Evolutionary conservation across 2,329 filamentous ascomycete genomes (phyloP), one percentile per base, ranked within the genome.

Genomic region (Clathrospora elynae): DNA sequence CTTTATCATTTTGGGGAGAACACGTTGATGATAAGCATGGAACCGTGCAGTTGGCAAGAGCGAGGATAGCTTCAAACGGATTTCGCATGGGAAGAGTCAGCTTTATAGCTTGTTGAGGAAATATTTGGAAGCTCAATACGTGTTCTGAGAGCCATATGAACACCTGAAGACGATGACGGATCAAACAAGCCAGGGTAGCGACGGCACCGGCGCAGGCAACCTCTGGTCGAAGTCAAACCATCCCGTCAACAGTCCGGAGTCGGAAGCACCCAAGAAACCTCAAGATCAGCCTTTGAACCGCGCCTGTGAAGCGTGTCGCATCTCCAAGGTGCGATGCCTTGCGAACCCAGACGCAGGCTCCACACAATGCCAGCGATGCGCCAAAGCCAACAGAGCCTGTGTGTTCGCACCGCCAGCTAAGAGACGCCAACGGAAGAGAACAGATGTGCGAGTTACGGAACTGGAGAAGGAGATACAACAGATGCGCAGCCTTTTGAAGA

Each of bases 371-470:
- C 65, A 69, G 32, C 53, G 67, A 46, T 70, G 67, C 45, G 62
- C 65, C 28, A 70, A 64, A 42, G 64, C 63, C 17, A 62, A 59
- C 10, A 53, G 54, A 36, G 29, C 49, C 9, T 70, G 67, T 42
- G 29, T 68, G n/a, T 70, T 70, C 48, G 64, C 65, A 11, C 51
- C 66, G 2, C 66, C 67, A n/a, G 61, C 59, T 30, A 69, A 69
- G 51, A 53, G 67, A 23, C 49, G 65, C 9, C 67, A 69, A 35
- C 54, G 66, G 5, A 70, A 70, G 25, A 59, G 66, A 30, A 70
- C 67, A 33, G 67, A 70, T 42, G 64, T 68, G 7, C 53, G 67
- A 12, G 66, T 70, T 5, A 64, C 67, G 18, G 67, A 70, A 28
- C 44, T 70, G 5, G 67, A 70, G 47, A 66, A 53, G 42, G 66